Percentiles rank a stretch among this genome's conserved stretches.
Conservation (phyloP, 768 basidiomycete species). For the Auriscalpium vulgare region DNA sequence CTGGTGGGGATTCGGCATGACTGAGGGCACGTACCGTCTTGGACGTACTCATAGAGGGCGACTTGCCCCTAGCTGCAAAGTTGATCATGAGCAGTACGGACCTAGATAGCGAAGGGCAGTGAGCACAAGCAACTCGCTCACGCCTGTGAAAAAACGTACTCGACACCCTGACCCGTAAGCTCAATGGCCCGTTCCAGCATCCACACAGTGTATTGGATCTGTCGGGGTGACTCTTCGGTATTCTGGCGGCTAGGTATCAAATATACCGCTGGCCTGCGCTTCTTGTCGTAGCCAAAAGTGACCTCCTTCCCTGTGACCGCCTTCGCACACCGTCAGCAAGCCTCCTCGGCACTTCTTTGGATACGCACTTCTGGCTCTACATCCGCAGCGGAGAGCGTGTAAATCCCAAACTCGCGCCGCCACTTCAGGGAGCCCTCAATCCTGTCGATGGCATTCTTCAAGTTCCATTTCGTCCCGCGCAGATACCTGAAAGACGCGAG, state of each 20-base stretch:
- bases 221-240: constrained; percentile 57
- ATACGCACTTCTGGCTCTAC: constrained; percentile 66
- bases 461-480: constrained; percentile 72
- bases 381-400: constrained; percentile 52
- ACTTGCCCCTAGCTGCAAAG: constrained; percentile 67
- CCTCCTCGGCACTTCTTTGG: not conserved
- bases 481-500: constrained; percentile 41
- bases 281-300: constrained; percentile 65
- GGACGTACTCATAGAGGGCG: constrained; percentile 32
- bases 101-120: constrained; percentile 26
- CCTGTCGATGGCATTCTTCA: constrained; percentile 47
- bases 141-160: constrained; percentile 37
- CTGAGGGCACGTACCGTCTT: constrained; percentile 23
- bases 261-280: constrained; percentile 61
- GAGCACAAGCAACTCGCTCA: not conserved
- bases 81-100: constrained; percentile 67
- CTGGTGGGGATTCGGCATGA: not conserved
- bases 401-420: constrained; percentile 73
- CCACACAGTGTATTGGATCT: constrained; percentile 71
- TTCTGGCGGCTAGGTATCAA: constrained; percentile 69
- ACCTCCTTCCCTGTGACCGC: constrained; percentile 79
- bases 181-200: constrained; percentile 70
- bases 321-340: constrained; percentile 26
- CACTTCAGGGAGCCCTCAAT: constrained; percentile 69
- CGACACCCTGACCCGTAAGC: constrained; percentile 74